A percentile compares a stretch with the other conserved stretches of the same genome.
Evolutionary conservation across 2,329 filamentous ascomycete genomes (phyloP).

Genomic region (Penicillium janthinellum): DNA sequence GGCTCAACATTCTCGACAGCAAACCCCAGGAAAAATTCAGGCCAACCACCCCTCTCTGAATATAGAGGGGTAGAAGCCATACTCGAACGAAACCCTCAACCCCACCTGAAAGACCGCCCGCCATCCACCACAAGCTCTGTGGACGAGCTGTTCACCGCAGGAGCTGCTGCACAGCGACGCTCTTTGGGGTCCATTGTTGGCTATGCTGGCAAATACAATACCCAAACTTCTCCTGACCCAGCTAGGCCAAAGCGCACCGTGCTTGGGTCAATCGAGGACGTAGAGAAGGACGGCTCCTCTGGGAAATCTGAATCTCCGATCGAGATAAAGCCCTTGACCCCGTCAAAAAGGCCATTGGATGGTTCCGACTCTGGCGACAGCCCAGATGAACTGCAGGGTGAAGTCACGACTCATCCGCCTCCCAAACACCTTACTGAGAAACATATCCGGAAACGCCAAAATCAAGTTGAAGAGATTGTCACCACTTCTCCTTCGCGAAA

Average conservation of each 20-base stretch:
- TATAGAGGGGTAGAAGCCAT: constrained; percentile 27
- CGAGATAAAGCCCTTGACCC: neutral
- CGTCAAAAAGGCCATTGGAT: constrained; percentile 7
- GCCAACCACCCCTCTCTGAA: constrained; percentile 12
- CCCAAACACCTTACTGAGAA: constrained; percentile 14
- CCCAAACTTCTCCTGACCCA: neutral
- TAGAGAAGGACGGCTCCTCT: neutral
- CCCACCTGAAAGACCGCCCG: neutral
- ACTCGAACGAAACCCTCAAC: constrained; percentile 2
- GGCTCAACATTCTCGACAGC: neutral
- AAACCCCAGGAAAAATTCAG: constrained; percentile 1
- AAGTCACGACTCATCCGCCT: constrained; percentile 31
- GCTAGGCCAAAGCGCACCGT: neutral
- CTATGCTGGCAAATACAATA: neutral
- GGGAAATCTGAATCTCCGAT: neutral
- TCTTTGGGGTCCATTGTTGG: neutral
- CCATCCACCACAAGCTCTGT: constrained; percentile 11
- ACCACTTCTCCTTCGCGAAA: constrained; percentile 10
- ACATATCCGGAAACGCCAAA: constrained; percentile 5
- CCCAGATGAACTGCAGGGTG: constrained; percentile 45
- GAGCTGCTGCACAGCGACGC: constrained; percentile 30
- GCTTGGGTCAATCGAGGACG: neutral
- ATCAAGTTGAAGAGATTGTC: constrained; percentile 3
- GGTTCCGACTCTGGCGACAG: constrained; percentile 34
- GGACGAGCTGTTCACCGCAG: constrained; percentile 30